A percentile compares a stretch with the other conserved stretches of the same genome.
Conservation (phyloP, 495 filamentous ascomycete genomes). For the Aspergillus homomorphus region DNA sequence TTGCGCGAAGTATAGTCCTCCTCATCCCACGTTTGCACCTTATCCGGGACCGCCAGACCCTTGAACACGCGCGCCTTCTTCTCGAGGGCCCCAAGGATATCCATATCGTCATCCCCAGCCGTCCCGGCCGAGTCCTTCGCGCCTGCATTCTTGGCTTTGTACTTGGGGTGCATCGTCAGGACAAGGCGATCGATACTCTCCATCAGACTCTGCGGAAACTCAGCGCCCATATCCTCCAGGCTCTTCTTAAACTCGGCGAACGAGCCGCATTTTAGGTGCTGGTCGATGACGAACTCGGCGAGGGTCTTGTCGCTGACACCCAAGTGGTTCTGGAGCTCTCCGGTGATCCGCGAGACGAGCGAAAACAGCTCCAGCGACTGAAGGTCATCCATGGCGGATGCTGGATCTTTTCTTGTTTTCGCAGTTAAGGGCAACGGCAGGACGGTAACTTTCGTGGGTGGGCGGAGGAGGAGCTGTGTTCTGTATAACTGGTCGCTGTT, state of each 20-base stretch:
- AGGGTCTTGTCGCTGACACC: slow-evolving; percentile 91
- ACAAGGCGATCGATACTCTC: slow-evolving; percentile 89
- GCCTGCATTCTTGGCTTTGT: slow-evolving; percentile 51
- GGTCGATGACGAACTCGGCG: slow-evolving; percentile 91
- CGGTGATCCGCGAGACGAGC: slow-evolving; percentile 90
- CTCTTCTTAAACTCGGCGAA: slow-evolving; percentile 67
- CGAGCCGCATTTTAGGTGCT: slow-evolving; percentile 71
- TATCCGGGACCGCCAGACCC: slow-evolving; percentile 85
- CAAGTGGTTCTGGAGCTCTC: slow-evolving; percentile 89
- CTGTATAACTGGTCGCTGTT: neutral
- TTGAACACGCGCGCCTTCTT: slow-evolving; percentile 79
- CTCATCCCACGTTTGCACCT: slow-evolving; percentile 57
- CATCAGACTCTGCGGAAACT: slow-evolving; percentile 85
- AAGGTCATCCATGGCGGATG: slow-evolving; percentile 75
- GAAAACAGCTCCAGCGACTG: slow-evolving; percentile 87
- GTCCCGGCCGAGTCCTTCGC: slow-evolving; percentile 9
- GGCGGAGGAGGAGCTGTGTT: slow-evolving; percentile 1
- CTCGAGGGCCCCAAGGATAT: slow-evolving; percentile 47
- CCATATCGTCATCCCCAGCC: slow-evolving; percentile 29
- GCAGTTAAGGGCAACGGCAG: neutral
- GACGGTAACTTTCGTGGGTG: neutral
- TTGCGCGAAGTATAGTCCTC: slow-evolving; percentile 36
- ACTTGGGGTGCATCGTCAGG: slow-evolving; percentile 84
- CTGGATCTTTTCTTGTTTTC: neutral
- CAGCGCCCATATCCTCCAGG: slow-evolving; percentile 72